Evolutionary conservation across 345 rosid species (phyloP).

Genomic region (Eucalyptus viminalis): DNA sequence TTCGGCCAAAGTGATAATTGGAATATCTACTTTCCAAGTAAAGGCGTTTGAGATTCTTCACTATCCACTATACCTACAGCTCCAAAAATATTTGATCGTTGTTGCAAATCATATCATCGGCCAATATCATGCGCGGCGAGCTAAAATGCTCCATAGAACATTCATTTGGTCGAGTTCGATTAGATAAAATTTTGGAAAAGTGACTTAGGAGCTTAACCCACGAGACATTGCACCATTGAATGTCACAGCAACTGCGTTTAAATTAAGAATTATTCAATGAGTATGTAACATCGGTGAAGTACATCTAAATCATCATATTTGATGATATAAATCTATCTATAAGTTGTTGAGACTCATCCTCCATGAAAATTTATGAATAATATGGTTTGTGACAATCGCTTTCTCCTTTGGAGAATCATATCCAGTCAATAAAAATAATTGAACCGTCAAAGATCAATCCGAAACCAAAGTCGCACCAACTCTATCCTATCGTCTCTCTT

Average conservation of each 20-base stretch:
- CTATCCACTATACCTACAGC: not conserved
- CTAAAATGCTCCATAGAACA: not conserved
- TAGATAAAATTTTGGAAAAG: too few relatives aligned
- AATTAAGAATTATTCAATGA: not conserved
- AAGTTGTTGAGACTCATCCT: not conserved
- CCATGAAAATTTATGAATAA: not conserved
- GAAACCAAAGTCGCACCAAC: not conserved
- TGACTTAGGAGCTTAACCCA: too few relatives aligned
- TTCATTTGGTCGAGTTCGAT: too few relatives aligned
- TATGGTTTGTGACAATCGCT: not conserved
- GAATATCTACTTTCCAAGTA: not conserved
- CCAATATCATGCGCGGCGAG: not conserved
- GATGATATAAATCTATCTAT: not conserved
- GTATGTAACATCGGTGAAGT: fast-evolving
- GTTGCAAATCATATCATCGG: not conserved
- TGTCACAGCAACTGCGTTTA: not conserved
- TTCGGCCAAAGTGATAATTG: not conserved
- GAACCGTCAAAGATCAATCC: not conserved
- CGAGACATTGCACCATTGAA: not conserved
- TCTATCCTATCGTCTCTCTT: not conserved
- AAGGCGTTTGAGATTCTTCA: not conserved
- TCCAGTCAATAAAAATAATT: not conserved
- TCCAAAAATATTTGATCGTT: not conserved
- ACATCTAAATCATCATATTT: not conserved
- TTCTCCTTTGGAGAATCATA: not conserved